These are phyloP conservation scores for Penicillium digitatum DNA, from an alignment of 2,329 filamentous ascomycete genomes.

Conservation along the genomic window DNA sequence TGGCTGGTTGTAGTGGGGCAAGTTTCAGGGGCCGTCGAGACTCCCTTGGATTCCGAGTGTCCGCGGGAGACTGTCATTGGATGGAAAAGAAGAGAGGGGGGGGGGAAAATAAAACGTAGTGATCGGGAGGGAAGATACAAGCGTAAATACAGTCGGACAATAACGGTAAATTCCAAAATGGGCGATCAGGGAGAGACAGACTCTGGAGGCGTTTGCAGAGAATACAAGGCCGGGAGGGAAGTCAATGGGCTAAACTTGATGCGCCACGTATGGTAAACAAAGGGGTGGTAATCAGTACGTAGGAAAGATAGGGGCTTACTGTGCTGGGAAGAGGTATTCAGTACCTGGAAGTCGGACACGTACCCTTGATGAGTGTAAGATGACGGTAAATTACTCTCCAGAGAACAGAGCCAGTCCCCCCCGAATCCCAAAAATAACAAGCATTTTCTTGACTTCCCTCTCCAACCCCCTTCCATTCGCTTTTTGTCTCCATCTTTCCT, in stretches of 20 bases:
- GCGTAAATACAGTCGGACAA: conserved; percentile 11
- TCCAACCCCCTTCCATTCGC: conserved; percentile 23
- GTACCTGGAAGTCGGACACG: conserved; percentile 13
- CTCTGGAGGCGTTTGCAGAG: not conserved
- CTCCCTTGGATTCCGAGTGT: conserved; percentile 22
- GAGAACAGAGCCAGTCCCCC: conserved; percentile 10
- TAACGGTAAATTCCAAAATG: conserved; percentile 8
- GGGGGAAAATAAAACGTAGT: not conserved
- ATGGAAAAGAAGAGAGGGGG: too few relatives aligned
- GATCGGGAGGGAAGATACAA: conserved; percentile 2
- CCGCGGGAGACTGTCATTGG: conserved; percentile 8
- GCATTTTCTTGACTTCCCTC: conserved; percentile 18
- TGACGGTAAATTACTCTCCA: conserved; percentile 22
- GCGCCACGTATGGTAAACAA: conserved; percentile 9
- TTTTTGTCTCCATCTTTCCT: conserved; percentile 25
- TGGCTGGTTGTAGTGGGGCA: conserved; percentile 21
- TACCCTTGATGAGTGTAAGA: conserved; percentile 11
- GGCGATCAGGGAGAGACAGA: not conserved
- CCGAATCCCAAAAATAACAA: conserved; percentile 23
- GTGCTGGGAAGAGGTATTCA: conserved; percentile 11
- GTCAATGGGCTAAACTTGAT: not conserved
- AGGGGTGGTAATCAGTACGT: conserved; percentile 4
- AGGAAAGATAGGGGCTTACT: not conserved
- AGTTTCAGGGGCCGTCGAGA: conserved; percentile 32
- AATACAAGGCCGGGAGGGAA: not conserved